Evolutionary conservation across 2,329 filamentous ascomycete genomes (phyloP), one percentile per base, ranked within the genome.

Genomic region (Nigrospora oryzae): DNA sequence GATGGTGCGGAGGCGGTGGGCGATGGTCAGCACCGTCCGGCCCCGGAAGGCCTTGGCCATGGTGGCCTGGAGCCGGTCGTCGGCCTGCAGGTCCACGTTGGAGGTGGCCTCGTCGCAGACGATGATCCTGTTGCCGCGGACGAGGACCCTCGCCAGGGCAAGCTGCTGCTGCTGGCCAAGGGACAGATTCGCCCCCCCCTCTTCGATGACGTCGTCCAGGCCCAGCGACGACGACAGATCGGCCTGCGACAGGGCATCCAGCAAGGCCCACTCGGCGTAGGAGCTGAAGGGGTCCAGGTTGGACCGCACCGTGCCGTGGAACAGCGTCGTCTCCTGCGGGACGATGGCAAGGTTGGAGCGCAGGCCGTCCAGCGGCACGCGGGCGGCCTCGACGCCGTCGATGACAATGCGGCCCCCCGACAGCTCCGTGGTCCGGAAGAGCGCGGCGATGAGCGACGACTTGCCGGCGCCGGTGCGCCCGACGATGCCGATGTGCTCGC

Each of bases 81-180:
- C 77, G 1, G 76, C 81, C 28, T 77, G 71, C 0, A 79, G 76
- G 43, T 85, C 77, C 23, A 88, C 72, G 4, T 83, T 81, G 1
- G 81, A 83, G 3, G 85, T 86, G 0, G 84, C 79, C 59, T 88
- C 84, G 53, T 88, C 84, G 0, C 88, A 69, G 46, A 88, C 73
- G 23, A 88, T 71, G 43, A 88, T 79, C 40, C 79, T 80, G 0
- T 84, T 79, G 40, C 81, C 79, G 57, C 85, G 84, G 38, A 88
- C 68, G n/a, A 88, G 70, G 1, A 83, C 81, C 14, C 83, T 75
- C 0, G 77, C 77, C 45, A 81, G 81, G 3, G 77, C 76, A 37
- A 75, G 71, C 13, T 77, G 68, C 54, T 81, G 77, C 16, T 77
- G 71, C 60, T 81, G 76, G 12, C 77, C 77, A 14, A 77, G 77